These are phyloP conservation scores for Cornus controversa DNA, from an alignment of 148 eudicot species.

Conservation along the genomic window DNA sequence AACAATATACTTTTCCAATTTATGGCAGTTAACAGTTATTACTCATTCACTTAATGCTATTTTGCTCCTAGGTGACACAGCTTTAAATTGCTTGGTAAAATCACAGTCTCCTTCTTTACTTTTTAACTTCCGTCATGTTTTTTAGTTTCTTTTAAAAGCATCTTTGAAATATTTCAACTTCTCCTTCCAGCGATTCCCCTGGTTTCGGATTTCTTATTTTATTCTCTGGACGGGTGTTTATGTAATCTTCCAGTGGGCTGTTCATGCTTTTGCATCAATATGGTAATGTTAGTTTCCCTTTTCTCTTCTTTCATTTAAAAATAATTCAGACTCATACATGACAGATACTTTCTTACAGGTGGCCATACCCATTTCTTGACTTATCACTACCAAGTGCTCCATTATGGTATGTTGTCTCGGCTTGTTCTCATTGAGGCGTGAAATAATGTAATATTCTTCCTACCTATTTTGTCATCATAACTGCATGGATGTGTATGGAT, in stretches of 20 bases:
- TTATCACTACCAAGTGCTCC: slow-evolving; percentile 47
- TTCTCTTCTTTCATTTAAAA: neutral
- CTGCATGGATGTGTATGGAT: neutral
- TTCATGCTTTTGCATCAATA: slow-evolving; percentile 46
- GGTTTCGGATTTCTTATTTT: slow-evolving; percentile 63
- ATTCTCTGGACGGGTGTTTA: slow-evolving; percentile 49
- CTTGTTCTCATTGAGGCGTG: neutral
- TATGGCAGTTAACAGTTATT: slow-evolving; percentile 47
- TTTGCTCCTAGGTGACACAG: slow-evolving; percentile 57
- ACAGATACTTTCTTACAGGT: slow-evolving; percentile 35
- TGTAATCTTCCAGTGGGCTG: slow-evolving; percentile 58
- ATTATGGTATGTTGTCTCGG: slow-evolving; percentile 40
- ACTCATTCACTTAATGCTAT: slow-evolving; percentile 58
- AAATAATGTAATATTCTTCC: neutral
- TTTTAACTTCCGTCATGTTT: neutral
- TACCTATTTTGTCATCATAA: too few relatives aligned
- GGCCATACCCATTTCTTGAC: slow-evolving; percentile 82
- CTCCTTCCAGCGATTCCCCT: slow-evolving; percentile 51
- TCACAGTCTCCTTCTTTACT: slow-evolving; percentile 7
- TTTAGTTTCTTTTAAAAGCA: slow-evolving; percentile 11
- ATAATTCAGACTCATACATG: neutral
- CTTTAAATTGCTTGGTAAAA: slow-evolving; percentile 59
- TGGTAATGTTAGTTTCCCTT: slow-evolving; percentile 31
- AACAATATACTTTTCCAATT: slow-evolving; percentile 12
- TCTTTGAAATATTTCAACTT: neutral